phyloP scores from a whole-genome alignment of 2,329 filamentous ascomycete genomes.

The Colletotrichum eleusines region DNA sequence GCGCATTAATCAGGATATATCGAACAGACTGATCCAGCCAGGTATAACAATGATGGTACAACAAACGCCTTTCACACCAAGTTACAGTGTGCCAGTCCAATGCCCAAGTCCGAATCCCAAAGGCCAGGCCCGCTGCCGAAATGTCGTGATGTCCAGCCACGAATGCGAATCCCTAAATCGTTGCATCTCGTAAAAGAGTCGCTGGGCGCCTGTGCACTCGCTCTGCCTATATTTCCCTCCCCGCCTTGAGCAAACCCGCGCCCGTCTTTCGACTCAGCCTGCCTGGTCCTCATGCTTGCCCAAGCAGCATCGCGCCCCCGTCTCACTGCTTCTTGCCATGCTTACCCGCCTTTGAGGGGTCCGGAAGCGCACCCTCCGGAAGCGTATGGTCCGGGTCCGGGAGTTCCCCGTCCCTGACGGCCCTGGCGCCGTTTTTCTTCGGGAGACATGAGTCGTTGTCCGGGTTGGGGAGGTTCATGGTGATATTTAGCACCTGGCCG shows the following conservation, averaged over 20 bases:
- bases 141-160: constrained; percentile 31
- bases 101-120: not conserved
- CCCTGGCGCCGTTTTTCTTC: not conserved
- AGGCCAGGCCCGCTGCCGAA: constrained; percentile 25
- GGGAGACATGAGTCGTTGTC: constrained; percentile 29
- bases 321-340: not conserved
- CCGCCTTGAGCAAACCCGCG: too few relatives aligned
- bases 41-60: constrained; percentile 8
- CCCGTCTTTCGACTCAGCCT: not conserved
- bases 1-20: too few relatives aligned
- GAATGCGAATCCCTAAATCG: not conserved
- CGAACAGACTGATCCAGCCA: constrained; percentile 33
- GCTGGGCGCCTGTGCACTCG: not conserved
- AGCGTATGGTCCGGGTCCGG: too few relatives aligned
- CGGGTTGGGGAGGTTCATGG: constrained; percentile 30
- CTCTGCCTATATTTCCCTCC: too few relatives aligned
- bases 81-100: not conserved
- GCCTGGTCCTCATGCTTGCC: not conserved
- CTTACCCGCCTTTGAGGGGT: too few relatives aligned
- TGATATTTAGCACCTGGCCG: constrained; percentile 16
- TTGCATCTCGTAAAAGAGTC: not conserved
- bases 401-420: not conserved
- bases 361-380: too few relatives aligned
- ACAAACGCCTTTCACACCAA: not conserved
- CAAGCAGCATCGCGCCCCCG: constrained; percentile 8